These are phyloP conservation scores for Coelastrella sp. DNA, from an alignment of 139 green algal species.

Conservation along the genomic window DNA sequence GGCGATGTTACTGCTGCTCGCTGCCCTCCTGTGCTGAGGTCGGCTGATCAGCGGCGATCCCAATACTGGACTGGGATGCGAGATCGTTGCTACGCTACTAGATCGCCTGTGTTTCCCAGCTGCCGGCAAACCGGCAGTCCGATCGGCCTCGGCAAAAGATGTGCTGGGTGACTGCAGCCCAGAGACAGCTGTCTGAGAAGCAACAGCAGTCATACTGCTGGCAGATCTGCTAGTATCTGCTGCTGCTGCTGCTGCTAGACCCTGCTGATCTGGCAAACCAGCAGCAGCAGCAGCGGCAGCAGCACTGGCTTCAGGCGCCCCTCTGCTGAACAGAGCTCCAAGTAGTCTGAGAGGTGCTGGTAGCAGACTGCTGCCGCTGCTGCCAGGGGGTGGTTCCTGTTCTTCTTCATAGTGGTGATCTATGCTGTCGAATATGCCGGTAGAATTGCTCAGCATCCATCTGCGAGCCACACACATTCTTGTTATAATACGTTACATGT, in stretches of 20 bases:
- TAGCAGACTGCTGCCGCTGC: conserved; percentile 12
- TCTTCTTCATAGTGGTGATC: conserved; percentile 36
- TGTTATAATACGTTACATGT: too few relatives aligned
- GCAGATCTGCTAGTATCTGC: not conserved
- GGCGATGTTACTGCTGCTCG: not conserved
- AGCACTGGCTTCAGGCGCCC: not conserved
- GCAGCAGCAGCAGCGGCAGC: not conserved
- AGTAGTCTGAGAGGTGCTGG: conserved; percentile 20
- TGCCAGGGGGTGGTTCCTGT: not conserved
- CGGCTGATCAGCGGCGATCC: not conserved
- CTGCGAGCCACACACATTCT: not conserved
- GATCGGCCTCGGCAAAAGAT: not conserved
- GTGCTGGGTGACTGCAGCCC: too few relatives aligned
- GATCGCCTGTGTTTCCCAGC: not conserved
- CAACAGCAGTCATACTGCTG: not conserved
- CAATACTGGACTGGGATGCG: not conserved
- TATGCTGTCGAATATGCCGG: conserved; percentile 31
- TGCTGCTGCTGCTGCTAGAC: not conserved
- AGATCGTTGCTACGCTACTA: not conserved
- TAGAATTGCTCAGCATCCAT: conserved; percentile 45
- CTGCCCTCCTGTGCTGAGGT: not conserved
- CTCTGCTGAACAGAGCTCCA: conserved; percentile 27
- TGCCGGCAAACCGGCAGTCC: not conserved
- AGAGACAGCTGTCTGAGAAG: not conserved
- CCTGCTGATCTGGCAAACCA: not conserved